These are phyloP conservation scores for Colletotrichum sp. DNA, from an alignment of 2,329 filamentous ascomycete genomes.

Conservation along the genomic window DNA sequence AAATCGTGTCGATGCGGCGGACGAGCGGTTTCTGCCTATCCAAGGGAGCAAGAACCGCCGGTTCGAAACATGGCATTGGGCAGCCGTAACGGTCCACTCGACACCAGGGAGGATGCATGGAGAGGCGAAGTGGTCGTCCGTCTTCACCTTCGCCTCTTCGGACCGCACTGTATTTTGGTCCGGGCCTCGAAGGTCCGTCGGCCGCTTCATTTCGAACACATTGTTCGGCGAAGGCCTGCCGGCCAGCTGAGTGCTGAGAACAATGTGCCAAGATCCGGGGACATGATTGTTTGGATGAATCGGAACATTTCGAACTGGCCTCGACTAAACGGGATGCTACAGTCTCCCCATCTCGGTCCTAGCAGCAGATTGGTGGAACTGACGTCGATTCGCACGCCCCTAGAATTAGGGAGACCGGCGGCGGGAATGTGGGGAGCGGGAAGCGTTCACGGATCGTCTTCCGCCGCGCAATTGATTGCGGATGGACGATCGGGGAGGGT, in stretches of 20 bases:
- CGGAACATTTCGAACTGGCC: not conserved
- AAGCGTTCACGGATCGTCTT: conserved; percentile 20
- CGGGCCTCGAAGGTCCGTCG: not conserved
- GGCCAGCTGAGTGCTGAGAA: not conserved
- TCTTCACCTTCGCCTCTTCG: not conserved
- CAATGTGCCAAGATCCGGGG: conserved; percentile 10
- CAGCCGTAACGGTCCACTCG: not conserved
- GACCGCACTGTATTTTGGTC: not conserved
- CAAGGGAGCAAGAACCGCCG: not conserved
- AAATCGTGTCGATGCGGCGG: not conserved
- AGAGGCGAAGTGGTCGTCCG: not conserved
- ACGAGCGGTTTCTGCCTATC: not conserved
- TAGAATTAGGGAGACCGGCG: conserved; percentile 2
- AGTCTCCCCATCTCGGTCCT: not conserved
- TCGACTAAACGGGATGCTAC: not conserved
- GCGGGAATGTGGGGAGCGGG: conserved; percentile 16
- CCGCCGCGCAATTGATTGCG: conserved; percentile 14
- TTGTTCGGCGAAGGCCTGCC: not conserved
- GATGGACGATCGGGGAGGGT: not conserved
- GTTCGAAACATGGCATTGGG: conserved; percentile 8
- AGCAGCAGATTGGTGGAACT: conserved; percentile 18
- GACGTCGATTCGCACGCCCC: not conserved
- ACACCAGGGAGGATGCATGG: conserved; percentile 6
- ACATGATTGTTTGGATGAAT: not conserved
- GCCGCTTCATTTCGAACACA: not conserved